These are phyloP conservation scores for Halophytophthora polymorphica DNA, from an alignment of 352 stramenopile species.

Conservation along the genomic window DNA sequence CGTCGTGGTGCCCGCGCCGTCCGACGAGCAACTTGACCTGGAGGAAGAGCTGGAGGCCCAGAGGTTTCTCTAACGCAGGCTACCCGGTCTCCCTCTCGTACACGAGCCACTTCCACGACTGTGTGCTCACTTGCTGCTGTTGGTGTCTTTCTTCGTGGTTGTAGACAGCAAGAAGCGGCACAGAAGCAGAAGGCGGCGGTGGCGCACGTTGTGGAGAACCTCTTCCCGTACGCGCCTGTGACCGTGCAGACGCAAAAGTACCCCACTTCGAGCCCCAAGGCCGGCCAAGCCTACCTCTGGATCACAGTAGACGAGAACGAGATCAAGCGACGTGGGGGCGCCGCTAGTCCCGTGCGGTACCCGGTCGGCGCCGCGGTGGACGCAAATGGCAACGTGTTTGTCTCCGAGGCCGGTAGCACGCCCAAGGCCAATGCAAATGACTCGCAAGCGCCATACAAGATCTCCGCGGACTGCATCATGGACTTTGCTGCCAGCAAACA, in stretches of 20 bases:
- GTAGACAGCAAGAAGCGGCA: conserved; percentile 43
- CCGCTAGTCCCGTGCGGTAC: conserved; percentile 50
- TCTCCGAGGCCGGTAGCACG: conserved; percentile 36
- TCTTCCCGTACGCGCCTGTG: conserved; percentile 77
- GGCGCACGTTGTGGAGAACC: conserved; percentile 68
- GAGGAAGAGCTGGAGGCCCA: conserved; percentile 62
- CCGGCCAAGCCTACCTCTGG: conserved; percentile 71
- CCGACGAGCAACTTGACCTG: conserved; percentile 47
- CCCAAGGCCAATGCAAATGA: conserved; percentile 16
- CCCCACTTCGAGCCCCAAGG: conserved; percentile 45
- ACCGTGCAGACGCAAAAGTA: conserved; percentile 74
- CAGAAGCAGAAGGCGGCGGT: conserved; percentile 53
- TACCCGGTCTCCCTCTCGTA: too few species aligned
- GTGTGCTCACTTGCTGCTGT: too few species aligned
- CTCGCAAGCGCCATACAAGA: conserved; percentile 35
- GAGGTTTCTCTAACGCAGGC: conserved; percentile 21
- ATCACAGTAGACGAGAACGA: conserved; percentile 67
- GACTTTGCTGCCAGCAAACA: conserved; percentile 42
- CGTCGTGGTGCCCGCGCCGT: conserved; percentile 12
- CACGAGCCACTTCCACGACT: too few species aligned
- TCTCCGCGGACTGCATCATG: conserved; percentile 65
- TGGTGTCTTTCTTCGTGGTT: background rate
- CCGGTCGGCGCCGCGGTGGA: conserved; percentile 70
- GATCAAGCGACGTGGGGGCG: conserved; percentile 48
- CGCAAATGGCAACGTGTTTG: conserved; percentile 66